Conservation (phyloP, 2,329 filamentous ascomycete species). For the Scedosporium minutisporum region DNA sequence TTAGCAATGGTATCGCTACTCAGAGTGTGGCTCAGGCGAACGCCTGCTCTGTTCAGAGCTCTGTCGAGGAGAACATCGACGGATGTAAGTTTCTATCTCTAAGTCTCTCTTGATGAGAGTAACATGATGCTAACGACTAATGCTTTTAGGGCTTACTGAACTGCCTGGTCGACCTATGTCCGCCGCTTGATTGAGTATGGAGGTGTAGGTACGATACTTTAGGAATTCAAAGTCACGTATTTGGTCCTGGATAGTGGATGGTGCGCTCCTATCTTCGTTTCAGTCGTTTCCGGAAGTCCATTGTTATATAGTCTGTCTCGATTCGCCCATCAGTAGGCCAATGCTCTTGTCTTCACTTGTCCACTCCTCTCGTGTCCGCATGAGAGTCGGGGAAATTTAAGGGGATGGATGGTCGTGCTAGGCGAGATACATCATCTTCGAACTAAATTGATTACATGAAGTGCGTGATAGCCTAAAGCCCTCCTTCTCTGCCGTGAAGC, state of each 20-base stretch:
- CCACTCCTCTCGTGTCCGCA: no score
- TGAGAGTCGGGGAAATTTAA: no score
- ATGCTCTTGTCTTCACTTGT: no score
- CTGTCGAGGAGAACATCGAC: constrained; percentile 21
- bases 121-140: not conserved
- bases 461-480: no score
- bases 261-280: not conserved
- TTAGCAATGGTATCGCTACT: constrained; percentile 18
- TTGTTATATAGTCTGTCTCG: no score
- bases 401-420: no score
- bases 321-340: no score
- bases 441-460: no score
- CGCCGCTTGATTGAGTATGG: not conserved
- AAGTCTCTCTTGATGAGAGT: not conserved
- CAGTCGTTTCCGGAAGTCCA: not conserved
- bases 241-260: no score
- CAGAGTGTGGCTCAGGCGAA: constrained; percentile 23
- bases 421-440: no score
- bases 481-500: no score
- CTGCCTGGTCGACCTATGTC: not conserved
- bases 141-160: not conserved
- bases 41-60: constrained; percentile 20
- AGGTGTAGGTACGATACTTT: not conserved
- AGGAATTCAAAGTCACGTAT: no score
- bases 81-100: constrained; percentile 17